phyloP scores from a whole-genome alignment of 805 yeast genomes.

The Schwanniomyces polymorphus region DNA sequence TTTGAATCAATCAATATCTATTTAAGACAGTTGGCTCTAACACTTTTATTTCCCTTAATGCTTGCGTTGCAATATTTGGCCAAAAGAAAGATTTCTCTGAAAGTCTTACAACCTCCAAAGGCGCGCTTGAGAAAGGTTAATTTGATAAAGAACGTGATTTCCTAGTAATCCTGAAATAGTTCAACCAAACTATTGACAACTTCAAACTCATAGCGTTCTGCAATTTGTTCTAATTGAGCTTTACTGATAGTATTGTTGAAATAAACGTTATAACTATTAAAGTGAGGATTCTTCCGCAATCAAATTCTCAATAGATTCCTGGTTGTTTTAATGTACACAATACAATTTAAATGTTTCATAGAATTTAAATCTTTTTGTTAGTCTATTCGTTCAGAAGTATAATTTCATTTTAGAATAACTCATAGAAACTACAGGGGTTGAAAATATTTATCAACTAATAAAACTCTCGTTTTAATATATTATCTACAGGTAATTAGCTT shows the following conservation, averaged over 20 bases:
- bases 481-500: no score
- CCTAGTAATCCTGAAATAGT: constrained; percentile 78
- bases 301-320: constrained; percentile 59
- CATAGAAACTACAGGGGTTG: constrained; percentile 86
- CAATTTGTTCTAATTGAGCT: constrained; percentile 77
- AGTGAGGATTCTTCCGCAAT: constrained; percentile 77
- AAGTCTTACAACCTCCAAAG: no score
- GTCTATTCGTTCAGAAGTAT: constrained; percentile 64
- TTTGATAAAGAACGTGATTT: constrained; percentile 61
- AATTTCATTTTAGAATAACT: constrained; percentile 82
- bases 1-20: no score
- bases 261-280: constrained; percentile 71
- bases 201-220: constrained; percentile 88
- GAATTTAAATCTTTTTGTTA: constrained; percentile 64
- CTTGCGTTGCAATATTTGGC: no score
- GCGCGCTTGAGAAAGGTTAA: constrained; percentile 19
- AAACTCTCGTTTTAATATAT: constrained; percentile 59
- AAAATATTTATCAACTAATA: constrained; percentile 75
- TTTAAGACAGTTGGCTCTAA: no score
- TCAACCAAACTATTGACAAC: constrained; percentile 76
- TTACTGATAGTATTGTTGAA: constrained; percentile 78
- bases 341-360: constrained; percentile 69
- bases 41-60: no score
- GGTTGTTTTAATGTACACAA: constrained; percentile 75
- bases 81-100: no score